These are phyloP conservation scores for Torulaspora microellipsoides DNA, from an alignment of 805 yeast genomes.

Conservation along the genomic window DNA sequence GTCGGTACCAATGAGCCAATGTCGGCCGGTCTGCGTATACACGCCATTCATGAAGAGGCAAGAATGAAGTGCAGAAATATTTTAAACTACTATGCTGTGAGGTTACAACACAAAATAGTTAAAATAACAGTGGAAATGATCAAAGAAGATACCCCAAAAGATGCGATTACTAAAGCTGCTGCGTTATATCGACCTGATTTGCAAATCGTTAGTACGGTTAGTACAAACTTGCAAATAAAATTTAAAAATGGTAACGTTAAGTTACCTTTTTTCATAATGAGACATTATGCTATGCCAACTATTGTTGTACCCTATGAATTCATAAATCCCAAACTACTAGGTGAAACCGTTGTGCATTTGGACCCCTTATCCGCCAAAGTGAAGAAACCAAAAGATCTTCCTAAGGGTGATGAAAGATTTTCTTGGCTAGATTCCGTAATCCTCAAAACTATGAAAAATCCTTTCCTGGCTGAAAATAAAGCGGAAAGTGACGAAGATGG, in stretches of 20 bases:
- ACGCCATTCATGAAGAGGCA: slow-evolving; percentile 28
- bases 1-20: slow-evolving; percentile 2
- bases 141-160: slow-evolving; percentile 24
- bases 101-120: slow-evolving; percentile 22
- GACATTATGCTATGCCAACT: slow-evolving; percentile 29
- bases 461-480: slow-evolving; percentile 15
- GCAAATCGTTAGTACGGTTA: slow-evolving; percentile 32
- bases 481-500: neutral
- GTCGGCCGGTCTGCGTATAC: slow-evolving; percentile 16
- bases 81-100: slow-evolving; percentile 25
- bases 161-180: slow-evolving; percentile 21
- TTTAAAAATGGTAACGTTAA: slow-evolving; percentile 35
- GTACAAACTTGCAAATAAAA: slow-evolving; percentile 34
- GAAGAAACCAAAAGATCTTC: neutral
- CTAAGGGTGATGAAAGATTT: slow-evolving; percentile 6
- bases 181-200: slow-evolving; percentile 31
- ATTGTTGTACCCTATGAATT: slow-evolving; percentile 33
- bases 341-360: slow-evolving; percentile 9
- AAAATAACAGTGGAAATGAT: slow-evolving; percentile 33
- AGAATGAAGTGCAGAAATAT: slow-evolving; percentile 21
- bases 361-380: neutral
- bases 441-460: slow-evolving; percentile 22
- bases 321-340: slow-evolving; percentile 26
- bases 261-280: slow-evolving; percentile 31
- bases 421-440: slow-evolving; percentile 18